phyloP scores from a whole-genome alignment of 2,329 filamentous ascomycete species.

The Diaporthe amygdali region DNA sequence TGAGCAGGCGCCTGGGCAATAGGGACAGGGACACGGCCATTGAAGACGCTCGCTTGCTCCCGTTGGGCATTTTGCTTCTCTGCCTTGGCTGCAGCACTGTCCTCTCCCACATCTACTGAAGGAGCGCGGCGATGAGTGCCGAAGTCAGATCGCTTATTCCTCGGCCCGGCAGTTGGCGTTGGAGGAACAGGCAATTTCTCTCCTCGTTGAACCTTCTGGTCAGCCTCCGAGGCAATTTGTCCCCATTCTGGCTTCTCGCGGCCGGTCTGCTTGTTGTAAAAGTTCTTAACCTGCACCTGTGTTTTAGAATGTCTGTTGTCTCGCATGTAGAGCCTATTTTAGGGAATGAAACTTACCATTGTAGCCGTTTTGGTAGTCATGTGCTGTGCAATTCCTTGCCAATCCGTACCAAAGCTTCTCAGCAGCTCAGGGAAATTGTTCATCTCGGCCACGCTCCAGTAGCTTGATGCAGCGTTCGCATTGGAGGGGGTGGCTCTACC shows the following conservation, averaged over 20 bases:
- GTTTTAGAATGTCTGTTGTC: conserved; percentile 29
- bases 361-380: conserved; percentile 86
- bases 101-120: conserved; percentile 53
- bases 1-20: conserved; percentile 38
- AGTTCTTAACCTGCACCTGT: conserved; percentile 67
- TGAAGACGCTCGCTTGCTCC: conserved; percentile 29
- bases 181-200: conserved; percentile 67
- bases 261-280: conserved; percentile 66
- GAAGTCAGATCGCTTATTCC: conserved; percentile 58
- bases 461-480: conserved; percentile 71
- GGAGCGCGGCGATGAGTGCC: conserved; percentile 43
- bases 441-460: conserved; percentile 85
- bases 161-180: conserved; percentile 55
- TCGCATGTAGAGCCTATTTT: too few relatives aligned
- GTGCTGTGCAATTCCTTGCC: conserved; percentile 74
- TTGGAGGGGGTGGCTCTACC: conserved; percentile 44
- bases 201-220: conserved; percentile 58
- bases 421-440: conserved; percentile 78
- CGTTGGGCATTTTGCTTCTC: conserved; percentile 43
- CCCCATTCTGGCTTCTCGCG: conserved; percentile 64
- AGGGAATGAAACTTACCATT: conserved; percentile 64
- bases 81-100: conserved; percentile 50
- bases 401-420: conserved; percentile 79
- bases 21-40: conserved; percentile 36
- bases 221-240: conserved; percentile 63